Evolutionary conservation across 2,329 filamentous ascomycete genomes (phyloP), one percentile per base, ranked within the genome.

Genomic region (Esteya vermicola): DNA sequence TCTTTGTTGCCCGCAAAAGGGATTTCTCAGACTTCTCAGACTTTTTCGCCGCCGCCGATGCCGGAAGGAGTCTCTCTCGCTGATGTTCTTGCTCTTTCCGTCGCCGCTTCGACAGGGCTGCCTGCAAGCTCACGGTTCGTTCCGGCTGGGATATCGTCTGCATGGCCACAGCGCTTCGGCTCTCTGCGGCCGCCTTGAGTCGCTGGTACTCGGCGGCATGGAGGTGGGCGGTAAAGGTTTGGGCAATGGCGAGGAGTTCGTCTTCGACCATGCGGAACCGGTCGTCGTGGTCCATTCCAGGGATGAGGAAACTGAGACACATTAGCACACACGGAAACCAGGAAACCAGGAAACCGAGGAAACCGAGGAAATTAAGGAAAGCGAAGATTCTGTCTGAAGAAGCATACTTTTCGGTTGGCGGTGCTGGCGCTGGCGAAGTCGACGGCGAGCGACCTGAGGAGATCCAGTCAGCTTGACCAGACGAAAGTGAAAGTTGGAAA

Each of bases 251-350:
- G 18, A 80, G 60, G 46, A 91, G 75, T 48, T 89, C 83, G 50
- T 91, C 84, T 56, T 89, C 84, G 0, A 91, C 84, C 80, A 89
- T 88, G 50, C 82, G 78, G 57, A 75, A 89, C 40, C 60, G 61
- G 52, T 88, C 81, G 54, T 91, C 84, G n/a, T 67, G 57, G 4
- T 70, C 63, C n/a, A 70, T 56, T 3, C 76, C 78, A 35, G 75
- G 65, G 3, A 64, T 61, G 80, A 89, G 86, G 53, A 67, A 67
- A 23, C 73, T 77, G n/a, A n/a, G n/a, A n/a, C n/a, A n/a, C n/a
- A n/a, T n/a, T n/a, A n/a, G n/a, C n/a, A n/a, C n/a, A n/a, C n/a
- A n/a, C n/a, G n/a, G n/a, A n/a, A n/a, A n/a, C n/a, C n/a, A n/a
- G n/a, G n/a, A n/a, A n/a, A n/a, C n/a, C n/a, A n/a, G n/a, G n/a